Evolutionary conservation across 177 flowering plant species (phyloP).

Genomic region (Vitis hybrid): DNA sequence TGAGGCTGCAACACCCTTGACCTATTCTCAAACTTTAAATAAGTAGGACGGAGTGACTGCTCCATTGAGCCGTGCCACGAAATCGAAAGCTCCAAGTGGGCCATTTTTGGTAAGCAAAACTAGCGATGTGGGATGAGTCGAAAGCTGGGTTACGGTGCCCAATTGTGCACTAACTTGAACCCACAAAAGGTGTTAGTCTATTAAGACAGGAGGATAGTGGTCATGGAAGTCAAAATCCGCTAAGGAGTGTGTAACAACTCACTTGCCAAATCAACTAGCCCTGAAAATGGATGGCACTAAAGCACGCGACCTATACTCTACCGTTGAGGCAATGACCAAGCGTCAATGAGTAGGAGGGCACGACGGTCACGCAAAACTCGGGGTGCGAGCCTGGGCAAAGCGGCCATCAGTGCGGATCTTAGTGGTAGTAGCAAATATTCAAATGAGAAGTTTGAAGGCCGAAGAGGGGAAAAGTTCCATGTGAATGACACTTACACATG

Average conservation of each 20-base stretch:
- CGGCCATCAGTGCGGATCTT: conserved; percentile 1
- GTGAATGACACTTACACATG: conserved; percentile 37
- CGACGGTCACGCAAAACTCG: not conserved
- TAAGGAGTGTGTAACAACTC: too few relatives aligned
- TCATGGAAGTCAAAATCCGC: too few relatives aligned
- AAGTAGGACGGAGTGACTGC: conserved; percentile 16
- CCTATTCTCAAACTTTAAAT: conserved; percentile 28
- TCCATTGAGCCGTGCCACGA: not conserved
- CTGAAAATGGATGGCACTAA: too few relatives aligned
- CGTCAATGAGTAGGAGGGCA: too few relatives aligned
- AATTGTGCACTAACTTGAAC: conserved; percentile 11
- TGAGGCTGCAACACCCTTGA: conserved; percentile 23
- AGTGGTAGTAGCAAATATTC: conserved; percentile 41
- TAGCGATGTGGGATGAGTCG: conserved; percentile 38
- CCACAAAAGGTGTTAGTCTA: not conserved
- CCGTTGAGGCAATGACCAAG: too few relatives aligned
- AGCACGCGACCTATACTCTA: too few relatives aligned
- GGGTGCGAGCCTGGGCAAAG: too few relatives aligned
- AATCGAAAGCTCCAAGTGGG: conserved; percentile 29
- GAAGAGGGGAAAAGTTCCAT: conserved; percentile 43
- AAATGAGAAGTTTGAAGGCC: conserved; percentile 41
- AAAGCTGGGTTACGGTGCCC: conserved; percentile 48
- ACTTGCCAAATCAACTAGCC: too few relatives aligned
- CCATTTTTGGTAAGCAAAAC: conserved; percentile 39
- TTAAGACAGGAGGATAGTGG: too few relatives aligned